Conservation (phyloP, 176 grass and related monocot genomes). For the Urochloa ruziziensis region DNA sequence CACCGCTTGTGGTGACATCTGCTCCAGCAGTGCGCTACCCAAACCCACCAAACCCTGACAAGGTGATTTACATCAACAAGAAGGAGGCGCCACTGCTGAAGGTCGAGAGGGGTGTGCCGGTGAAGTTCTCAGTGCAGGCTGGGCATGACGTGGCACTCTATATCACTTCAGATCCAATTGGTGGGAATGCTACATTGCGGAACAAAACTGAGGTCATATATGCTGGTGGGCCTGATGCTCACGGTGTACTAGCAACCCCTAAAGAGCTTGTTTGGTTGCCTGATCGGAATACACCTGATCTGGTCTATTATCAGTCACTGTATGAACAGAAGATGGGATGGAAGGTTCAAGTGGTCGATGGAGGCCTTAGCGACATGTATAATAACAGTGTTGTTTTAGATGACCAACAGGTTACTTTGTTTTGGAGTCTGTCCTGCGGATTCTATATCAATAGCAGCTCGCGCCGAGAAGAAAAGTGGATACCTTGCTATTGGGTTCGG, state of each 20-base stretch:
- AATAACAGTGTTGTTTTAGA: slow-evolving; percentile 70
- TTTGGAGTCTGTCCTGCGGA: slow-evolving; percentile 63
- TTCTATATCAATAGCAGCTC: slow-evolving; percentile 77
- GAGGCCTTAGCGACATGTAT: slow-evolving; percentile 90
- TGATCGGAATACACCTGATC: slow-evolving; percentile 92
- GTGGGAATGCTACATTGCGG: slow-evolving; percentile 78
- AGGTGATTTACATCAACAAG: slow-evolving; percentile 95
- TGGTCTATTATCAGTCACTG: slow-evolving; percentile 83
- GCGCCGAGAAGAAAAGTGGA: slow-evolving; percentile 65
- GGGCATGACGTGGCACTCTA: slow-evolving; percentile 89
- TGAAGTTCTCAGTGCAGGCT: slow-evolving; percentile 85
- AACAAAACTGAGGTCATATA: slow-evolving; percentile 93
- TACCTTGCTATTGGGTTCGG: slow-evolving; percentile 82
- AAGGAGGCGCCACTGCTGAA: slow-evolving; percentile 86
- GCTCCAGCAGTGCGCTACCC: slow-evolving; percentile 79
- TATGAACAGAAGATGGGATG: slow-evolving; percentile 95
- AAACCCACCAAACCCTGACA: slow-evolving; percentile 85
- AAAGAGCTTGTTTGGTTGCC: slow-evolving; percentile 76
- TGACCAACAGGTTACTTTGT: slow-evolving; percentile 74
- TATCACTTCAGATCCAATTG: slow-evolving; percentile 80
- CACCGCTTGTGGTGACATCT: slow-evolving; percentile 72
- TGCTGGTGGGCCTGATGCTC: slow-evolving; percentile 74
- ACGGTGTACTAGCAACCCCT: slow-evolving; percentile 86
- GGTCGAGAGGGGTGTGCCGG: slow-evolving; percentile 93
- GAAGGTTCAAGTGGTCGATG: slow-evolving; percentile 88